Conservation (phyloP, 2,329 filamentous ascomycete genomes). For the Cadophora luteo-olivacea region DNA sequence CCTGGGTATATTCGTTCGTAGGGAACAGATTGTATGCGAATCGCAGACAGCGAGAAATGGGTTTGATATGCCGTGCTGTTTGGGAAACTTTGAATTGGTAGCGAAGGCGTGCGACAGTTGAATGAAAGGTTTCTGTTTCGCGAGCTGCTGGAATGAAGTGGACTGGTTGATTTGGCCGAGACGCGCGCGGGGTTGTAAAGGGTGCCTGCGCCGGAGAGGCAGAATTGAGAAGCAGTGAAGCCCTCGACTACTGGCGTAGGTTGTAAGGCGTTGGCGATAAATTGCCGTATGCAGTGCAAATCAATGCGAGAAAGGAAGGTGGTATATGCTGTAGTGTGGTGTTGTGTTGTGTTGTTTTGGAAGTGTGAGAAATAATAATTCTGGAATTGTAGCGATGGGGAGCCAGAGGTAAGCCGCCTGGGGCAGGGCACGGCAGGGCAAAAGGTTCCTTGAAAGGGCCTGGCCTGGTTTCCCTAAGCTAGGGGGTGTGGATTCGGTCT, state of each 20-base stretch:
- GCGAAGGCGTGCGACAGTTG: constrained; percentile 26
- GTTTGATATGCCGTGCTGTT: constrained; percentile 15
- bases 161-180: constrained; percentile 25
- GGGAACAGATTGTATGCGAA: neutral
- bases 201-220: constrained; percentile 21
- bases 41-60: constrained; percentile 19
- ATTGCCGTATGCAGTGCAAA: neutral
- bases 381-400: constrained; percentile 1
- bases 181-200: constrained; percentile 30
- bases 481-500: too few relatives aligned
- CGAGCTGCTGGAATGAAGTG: constrained; percentile 26
- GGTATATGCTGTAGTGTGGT: neutral
- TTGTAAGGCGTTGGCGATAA: neutral
- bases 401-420: neutral
- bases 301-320: neutral
- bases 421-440: neutral
- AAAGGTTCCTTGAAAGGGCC: neutral
- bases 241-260: neutral
- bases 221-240: neutral
- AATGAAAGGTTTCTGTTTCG: constrained; percentile 18
- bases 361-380: constrained; percentile 9
- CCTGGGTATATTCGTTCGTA: constrained; percentile 11
- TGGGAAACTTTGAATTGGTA: constrained; percentile 21
- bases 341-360: neutral
- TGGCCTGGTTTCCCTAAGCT: neutral